phyloP scores from a whole-genome alignment of 257 asterid species.

The Leptodermis oblonga region DNA sequence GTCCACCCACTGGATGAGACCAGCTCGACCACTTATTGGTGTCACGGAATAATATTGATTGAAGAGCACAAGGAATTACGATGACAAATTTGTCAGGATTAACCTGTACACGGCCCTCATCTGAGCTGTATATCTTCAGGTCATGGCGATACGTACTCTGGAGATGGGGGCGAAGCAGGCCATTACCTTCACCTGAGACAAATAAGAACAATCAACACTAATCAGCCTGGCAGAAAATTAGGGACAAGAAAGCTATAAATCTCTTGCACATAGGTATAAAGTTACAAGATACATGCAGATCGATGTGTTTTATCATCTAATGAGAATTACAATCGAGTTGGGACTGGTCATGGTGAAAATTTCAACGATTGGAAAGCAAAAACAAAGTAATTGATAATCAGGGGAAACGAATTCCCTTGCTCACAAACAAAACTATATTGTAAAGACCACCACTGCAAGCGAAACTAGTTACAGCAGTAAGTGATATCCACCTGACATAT shows the following conservation, averaged over 20 bases:
- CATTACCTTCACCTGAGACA: conserved; percentile 91
- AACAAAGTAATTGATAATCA: background rate
- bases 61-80: no score
- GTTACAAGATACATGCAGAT: no score
- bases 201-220: conserved; percentile 7
- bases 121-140: conserved; percentile 91
- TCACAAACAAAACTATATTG: background rate
- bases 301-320: no score
- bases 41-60: conserved; percentile 93
- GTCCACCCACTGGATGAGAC: conserved; percentile 98
- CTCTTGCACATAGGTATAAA: background rate
- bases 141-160: conserved; percentile 98
- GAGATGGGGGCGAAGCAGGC: conserved; percentile 98
- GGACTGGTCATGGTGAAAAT: background rate
- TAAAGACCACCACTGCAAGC: background rate
- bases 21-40: conserved; percentile 98
- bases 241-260: background rate
- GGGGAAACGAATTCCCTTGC: background rate
- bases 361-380: background rate
- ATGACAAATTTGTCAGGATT: conserved; percentile 7
- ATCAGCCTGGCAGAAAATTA: background rate
- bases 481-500: conserved; percentile 71
- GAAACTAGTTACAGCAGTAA: background rate
- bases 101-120: conserved; percentile 99
- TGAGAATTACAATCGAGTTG: background rate